Conservation (phyloP, 495 filamentous ascomycete species). For the Penicillium longicatenatum region DNA sequence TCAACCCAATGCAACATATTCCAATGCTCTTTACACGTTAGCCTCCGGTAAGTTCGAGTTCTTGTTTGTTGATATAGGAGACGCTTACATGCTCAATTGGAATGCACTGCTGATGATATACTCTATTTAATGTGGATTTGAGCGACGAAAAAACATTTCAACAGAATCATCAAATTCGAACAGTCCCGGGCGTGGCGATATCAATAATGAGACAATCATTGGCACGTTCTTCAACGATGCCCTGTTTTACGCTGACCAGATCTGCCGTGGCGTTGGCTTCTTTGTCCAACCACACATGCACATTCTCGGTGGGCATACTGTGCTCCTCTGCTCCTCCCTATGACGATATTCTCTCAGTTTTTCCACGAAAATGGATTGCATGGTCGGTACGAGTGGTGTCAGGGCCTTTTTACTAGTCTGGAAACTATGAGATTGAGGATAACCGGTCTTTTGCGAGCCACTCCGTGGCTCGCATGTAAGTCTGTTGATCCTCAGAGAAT, state of each 20-base stretch:
- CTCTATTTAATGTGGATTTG: conserved; percentile 11
- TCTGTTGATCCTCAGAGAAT: neutral
- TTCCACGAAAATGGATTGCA: conserved; percentile 16
- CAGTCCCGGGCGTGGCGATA: neutral
- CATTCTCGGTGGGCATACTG: conserved; percentile 19
- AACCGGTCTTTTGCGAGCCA: conserved; percentile 14
- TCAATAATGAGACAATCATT: too few relatives aligned
- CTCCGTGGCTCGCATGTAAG: conserved; percentile 20
- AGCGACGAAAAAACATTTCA: conserved; percentile 2
- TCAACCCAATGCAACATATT: neutral
- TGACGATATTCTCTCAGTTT: conserved; percentile 19
- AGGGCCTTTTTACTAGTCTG: conserved; percentile 17
- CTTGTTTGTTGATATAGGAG: conserved; percentile 11
- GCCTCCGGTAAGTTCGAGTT: conserved; percentile 14
- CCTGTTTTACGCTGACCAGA: conserved; percentile 13
- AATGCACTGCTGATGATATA: conserved; percentile 13
- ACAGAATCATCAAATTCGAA: neutral
- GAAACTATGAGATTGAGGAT: conserved; percentile 15
- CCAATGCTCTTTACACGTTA: conserved; percentile 6
- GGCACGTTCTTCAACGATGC: neutral
- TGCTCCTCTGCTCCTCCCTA: conserved; percentile 21
- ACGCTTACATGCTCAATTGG: conserved; percentile 18
- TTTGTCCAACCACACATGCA: conserved; percentile 24
- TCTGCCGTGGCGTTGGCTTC: conserved; percentile 20
- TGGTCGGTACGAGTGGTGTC: conserved; percentile 19